These are phyloP conservation scores for Venustampulla echinocandica DNA, from an alignment of 495 filamentous ascomycete genomes.

Conservation along the genomic window DNA sequence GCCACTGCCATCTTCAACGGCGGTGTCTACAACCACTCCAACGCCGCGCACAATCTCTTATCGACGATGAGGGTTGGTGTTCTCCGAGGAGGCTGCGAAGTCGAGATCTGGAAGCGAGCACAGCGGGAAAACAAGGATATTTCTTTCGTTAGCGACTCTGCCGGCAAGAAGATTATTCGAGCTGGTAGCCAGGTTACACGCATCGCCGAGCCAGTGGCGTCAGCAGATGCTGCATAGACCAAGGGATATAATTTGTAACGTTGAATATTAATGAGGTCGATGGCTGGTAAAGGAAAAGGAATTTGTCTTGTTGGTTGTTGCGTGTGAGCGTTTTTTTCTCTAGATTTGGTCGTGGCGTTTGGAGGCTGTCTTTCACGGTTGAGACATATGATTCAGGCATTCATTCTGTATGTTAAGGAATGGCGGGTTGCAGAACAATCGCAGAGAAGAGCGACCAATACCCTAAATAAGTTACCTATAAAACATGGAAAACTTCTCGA, in stretches of 20 bases:
- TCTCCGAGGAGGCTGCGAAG: slow-evolving; percentile 90
- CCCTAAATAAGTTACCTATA: too few species aligned
- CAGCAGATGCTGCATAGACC: slow-evolving; percentile 61
- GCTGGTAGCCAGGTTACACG: slow-evolving; percentile 88
- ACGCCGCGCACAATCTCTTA: slow-evolving; percentile 94
- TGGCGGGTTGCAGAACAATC: slow-evolving; percentile 50
- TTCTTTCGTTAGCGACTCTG: slow-evolving; percentile 68
- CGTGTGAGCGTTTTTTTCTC: slow-evolving; percentile 18
- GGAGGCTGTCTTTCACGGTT: not conserved
- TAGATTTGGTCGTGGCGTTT: slow-evolving; percentile 14
- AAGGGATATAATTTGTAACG: not conserved
- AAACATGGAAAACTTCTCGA: too few species aligned
- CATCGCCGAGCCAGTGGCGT: slow-evolving; percentile 60
- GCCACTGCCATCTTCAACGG: slow-evolving; percentile 99
- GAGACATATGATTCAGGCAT: slow-evolving; percentile 1
- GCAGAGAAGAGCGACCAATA: slow-evolving; percentile 59
- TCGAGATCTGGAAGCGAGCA: slow-evolving; percentile 98
- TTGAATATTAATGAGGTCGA: slow-evolving; percentile 14
- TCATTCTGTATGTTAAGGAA: not conserved
- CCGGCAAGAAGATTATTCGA: slow-evolving; percentile 76
- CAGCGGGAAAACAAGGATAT: slow-evolving; percentile 84
- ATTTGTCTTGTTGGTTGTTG: slow-evolving; percentile 5
- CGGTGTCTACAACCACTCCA: slow-evolving; percentile 95
- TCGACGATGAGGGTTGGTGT: slow-evolving; percentile 96
- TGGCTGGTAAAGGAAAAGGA: slow-evolving; percentile 11